Percentiles rank a stretch among this genome's conserved stretches.
Conservation (phyloP, 495 filamentous ascomycete genomes). For the Apiosordaria backusii region DNA sequence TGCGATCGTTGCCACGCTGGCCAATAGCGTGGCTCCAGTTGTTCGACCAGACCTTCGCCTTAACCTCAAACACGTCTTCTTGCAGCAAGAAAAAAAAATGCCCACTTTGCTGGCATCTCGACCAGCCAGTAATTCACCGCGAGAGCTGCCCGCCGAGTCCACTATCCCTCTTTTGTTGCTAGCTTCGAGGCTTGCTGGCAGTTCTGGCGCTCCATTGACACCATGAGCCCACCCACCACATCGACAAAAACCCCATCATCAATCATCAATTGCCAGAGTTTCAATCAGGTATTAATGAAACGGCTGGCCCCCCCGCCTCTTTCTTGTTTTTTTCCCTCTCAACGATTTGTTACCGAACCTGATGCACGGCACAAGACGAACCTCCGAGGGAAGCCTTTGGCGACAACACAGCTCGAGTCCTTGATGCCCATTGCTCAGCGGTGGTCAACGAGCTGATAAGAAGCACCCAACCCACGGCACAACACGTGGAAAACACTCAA, state of each 20-base stretch:
- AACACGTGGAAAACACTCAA: neutral
- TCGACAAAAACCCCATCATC: neutral
- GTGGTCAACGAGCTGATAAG: neutral
- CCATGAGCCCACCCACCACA: conserved; percentile 1
- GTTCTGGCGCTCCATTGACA: neutral
- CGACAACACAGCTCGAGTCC: neutral
- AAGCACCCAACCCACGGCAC: no score
- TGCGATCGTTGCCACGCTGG: neutral
- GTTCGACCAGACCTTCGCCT: conserved; percentile 14
- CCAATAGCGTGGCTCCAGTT: conserved; percentile 28
- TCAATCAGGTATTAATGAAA: conserved; percentile 22
- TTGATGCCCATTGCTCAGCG: neutral
- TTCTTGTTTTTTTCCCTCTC: neutral
- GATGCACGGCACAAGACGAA: neutral
- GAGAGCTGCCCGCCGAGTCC: conserved; percentile 2
- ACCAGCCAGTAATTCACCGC: conserved; percentile 23
- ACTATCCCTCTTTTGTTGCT: conserved; percentile 19
- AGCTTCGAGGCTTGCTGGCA: conserved; percentile 3
- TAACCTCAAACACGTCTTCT: conserved; percentile 10
- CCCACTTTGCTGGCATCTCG: conserved; percentile 16
- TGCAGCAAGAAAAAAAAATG: conserved; percentile 13
- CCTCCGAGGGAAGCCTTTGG: neutral
- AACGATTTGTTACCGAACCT: neutral
- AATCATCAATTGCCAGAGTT: conserved; percentile 7
- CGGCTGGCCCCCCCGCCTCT: conserved; percentile 11